These are phyloP conservation scores for Galerina sulciceps DNA, from an alignment of 768 basidiomycete species.

Conservation along the genomic window DNA sequence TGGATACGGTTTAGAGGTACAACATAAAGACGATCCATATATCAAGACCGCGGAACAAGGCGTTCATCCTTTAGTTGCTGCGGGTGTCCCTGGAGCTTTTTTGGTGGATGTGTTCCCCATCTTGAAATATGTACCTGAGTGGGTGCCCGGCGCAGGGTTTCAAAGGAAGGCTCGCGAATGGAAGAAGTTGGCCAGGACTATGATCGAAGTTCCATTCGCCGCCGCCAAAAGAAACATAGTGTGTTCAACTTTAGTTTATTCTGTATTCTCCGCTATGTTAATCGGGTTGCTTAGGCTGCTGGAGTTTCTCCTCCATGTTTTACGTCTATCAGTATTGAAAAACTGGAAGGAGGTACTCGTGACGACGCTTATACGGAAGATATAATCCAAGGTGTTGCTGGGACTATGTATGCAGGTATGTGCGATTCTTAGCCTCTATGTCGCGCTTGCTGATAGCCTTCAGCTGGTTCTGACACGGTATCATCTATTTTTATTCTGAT, in stretches of 20 bases:
- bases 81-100: conserved; percentile 44
- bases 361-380: conserved; percentile 21
- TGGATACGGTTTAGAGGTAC: conserved; percentile 48
- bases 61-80: conserved; percentile 33
- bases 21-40: conserved; percentile 45
- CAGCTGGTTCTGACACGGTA: conserved; percentile 26
- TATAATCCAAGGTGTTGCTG: conserved; percentile 39
- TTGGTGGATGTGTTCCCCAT: conserved; percentile 46
- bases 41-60: conserved; percentile 44
- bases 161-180: conserved; percentile 51
- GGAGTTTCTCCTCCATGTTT: conserved; percentile 22
- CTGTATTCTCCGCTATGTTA: not conserved
- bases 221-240: conserved; percentile 29
- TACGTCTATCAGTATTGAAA: conserved; percentile 23
- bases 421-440: too few relatives aligned
- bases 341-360: conserved; percentile 24
- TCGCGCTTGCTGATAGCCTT: not conserved
- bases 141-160: conserved; percentile 67
- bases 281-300: not conserved
- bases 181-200: conserved; percentile 36
- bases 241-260: not conserved
- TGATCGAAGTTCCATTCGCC: conserved; percentile 42
- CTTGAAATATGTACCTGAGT: conserved; percentile 51
- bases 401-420: conserved; percentile 33
- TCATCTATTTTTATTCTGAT: not conserved